Evolutionary conservation across 73 alveolate species (phyloP).

Genomic region (Paraurostyla sp.): DNA sequence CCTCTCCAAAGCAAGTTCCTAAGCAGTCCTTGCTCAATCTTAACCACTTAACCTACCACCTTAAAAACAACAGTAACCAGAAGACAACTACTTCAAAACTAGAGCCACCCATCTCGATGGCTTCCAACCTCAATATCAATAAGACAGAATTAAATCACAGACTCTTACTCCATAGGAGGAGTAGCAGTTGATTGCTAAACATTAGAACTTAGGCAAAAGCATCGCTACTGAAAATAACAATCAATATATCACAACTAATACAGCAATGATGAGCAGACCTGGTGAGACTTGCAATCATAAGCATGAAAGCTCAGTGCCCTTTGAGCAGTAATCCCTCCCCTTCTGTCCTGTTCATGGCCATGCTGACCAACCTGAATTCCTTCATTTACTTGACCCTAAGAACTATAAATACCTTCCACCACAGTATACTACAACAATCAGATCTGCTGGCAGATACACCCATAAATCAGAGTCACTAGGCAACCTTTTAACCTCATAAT

Average conservation of each 20-base stretch:
- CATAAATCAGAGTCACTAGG: constrained; percentile 14
- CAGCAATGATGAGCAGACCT: too few relatives aligned
- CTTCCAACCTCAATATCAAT: neutral
- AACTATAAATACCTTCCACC: constrained; percentile 29
- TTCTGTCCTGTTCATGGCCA: constrained; percentile 37
- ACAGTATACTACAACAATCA: neutral
- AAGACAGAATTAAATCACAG: neutral
- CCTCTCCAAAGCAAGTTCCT: constrained; percentile 13
- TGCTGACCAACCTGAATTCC: constrained; percentile 19
- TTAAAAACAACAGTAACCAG: neutral
- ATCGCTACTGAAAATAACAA: too few relatives aligned
- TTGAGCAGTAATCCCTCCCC: neutral
- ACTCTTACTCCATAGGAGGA: neutral
- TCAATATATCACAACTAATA: too few relatives aligned
- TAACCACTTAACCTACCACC: neutral
- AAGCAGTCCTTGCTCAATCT: neutral
- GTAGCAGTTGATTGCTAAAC: neutral
- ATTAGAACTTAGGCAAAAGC: too few relatives aligned
- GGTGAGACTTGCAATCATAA: too few relatives aligned
- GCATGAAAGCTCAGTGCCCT: neutral
- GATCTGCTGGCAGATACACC: constrained; percentile 46
- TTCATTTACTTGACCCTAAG: constrained; percentile 42
- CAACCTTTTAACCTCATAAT: neutral
- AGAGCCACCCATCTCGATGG: constrained; percentile 26
- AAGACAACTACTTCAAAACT: neutral